Evolutionary conservation across 768 basidiomycete genomes (phyloP), one percentile per base, ranked within the genome.

Genomic region (Lentinula boryana): DNA sequence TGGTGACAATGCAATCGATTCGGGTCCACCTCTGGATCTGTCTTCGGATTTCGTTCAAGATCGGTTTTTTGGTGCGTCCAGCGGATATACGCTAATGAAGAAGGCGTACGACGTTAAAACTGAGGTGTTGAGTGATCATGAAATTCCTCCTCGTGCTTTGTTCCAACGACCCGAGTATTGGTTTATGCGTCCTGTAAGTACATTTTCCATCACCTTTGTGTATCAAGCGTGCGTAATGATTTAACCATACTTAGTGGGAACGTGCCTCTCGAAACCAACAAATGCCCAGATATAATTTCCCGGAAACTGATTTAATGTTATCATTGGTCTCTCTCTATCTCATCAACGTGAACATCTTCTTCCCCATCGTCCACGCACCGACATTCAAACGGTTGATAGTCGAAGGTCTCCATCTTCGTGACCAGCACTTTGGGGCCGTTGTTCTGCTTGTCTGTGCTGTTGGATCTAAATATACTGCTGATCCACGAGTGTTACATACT

Each of bases 271-370:
- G 46, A n/a, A 18, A 48, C 46, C 46, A 56, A 2, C 36, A 18
- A 16, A 18, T 1, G 5, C 55, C 12, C 33, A 46, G 44, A 1
- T 75, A 70, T 53, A 51, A 9, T 9, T 79, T 78, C 48, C 78
- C 78, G 0, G 67, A 71, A 0, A 51, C 64, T 5, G 74, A 76
- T 23, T 70, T 88, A 12, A 70, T 75, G 13, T 46, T 60, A 5
- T 44, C 57, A 0, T 71, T 88, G 18, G 69, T 86, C 58, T 72
- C 82, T 18, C 70, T 78, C 16, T 86, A 81, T 62, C 88, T 88
- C 65, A 59, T 57, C 0, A 58, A 73, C 43, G 41, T 73, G 61
- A 81, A 85, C 62, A 49, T 64, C 9, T 66, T 76, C 41, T 63
- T 74, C 3, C 84, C 85, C 0, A 62, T 81, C 1, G 62, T 84